A percentile compares a stretch with the other conserved stretches of the same genome.
phyloP scores from a whole-genome alignment of 805 yeast species.

The Candida xiaguanensis region DNA sequence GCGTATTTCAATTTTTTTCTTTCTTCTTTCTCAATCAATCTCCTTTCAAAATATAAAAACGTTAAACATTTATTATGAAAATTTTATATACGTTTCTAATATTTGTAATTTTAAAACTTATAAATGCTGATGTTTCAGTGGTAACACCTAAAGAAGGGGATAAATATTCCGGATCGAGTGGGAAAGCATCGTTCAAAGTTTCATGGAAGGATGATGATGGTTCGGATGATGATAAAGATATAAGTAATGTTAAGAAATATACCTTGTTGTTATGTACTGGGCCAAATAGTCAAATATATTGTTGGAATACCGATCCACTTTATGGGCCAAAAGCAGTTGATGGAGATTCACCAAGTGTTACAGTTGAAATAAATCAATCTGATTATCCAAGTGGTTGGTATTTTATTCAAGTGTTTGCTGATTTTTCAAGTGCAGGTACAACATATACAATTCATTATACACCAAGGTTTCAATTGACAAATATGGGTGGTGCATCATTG shows the following conservation, averaged over 20 bases:
- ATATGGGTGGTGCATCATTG: constrained; percentile 69
- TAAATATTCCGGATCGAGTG: constrained; percentile 36
- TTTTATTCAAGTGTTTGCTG: constrained; percentile 66
- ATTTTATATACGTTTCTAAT: constrained; percentile 1
- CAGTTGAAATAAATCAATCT: constrained; percentile 40
- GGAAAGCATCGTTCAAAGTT: constrained; percentile 27
- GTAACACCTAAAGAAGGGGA: constrained; percentile 39
- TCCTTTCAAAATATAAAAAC: neutral
- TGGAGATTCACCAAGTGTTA: constrained; percentile 21
- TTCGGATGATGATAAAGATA: constrained; percentile 17
- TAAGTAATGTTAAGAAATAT: constrained; percentile 41
- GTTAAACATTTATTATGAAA: too few relatives aligned
- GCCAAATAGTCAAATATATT: constrained; percentile 44
- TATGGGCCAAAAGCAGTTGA: constrained; percentile 16
- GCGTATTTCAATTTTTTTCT: neutral
- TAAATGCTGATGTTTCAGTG: constrained; percentile 45
- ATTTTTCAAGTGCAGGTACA: constrained; percentile 27
- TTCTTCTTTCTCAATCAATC: neutral
- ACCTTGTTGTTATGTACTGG: constrained; percentile 70
- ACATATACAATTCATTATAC: constrained; percentile 65
- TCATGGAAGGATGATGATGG: constrained; percentile 63
- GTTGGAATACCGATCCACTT: constrained; percentile 24
- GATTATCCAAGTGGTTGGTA: constrained; percentile 63
- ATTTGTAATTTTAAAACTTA: neutral
- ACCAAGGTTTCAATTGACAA: constrained; percentile 58